Evolutionary conservation across 768 basidiomycete species (phyloP), one percentile per base, ranked within the genome.

Genomic region (Suillus paluster): DNA sequence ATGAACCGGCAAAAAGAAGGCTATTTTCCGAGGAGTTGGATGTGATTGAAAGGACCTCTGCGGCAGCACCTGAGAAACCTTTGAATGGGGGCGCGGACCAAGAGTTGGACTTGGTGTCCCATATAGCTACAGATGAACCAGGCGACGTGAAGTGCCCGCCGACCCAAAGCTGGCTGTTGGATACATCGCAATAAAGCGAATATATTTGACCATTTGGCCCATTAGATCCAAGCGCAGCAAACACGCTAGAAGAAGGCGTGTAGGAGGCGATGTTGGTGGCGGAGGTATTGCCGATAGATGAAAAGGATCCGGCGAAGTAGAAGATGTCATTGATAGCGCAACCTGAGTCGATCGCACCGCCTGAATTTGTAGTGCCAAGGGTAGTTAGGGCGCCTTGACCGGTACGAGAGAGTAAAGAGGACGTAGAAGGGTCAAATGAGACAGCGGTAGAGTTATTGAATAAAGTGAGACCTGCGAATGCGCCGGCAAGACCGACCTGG

Each of bases 1-100:
- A 99, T 14, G 90, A 89, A 42, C 97, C 97, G 0, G 91, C 84
- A 70, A 99, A 95, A 72, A 95, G 90, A 58, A 98, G 77, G 64
- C 90, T 92, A 14, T 81, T 78, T 58, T 83, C 81, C 58, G 92
- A 88, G 39, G 87, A 78, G 67, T 91, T 92, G 34, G 89, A 77
- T 39, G 86, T 82, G 69, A 99, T 97, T 52, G 91, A 90, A 30
- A 80, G 73, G 58, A 99, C 93, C 66, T 83, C 79, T 10, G 84
- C 83, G 42, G 84, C 81, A 19, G 84, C 85, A 44, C 93, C 95
- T 34, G 85, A 78, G 44, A 99, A 80, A 38, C 96, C 95, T 48
- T 81, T 83, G 76, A 99, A 98, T 19, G 90, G 89, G 3, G 94
- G 82, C 25, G 86, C 76, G 10, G 86, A 82, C 95, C 96, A 98